phyloP scores from a whole-genome alignment of 257 asterid species.

The Petrea volubilis region DNA sequence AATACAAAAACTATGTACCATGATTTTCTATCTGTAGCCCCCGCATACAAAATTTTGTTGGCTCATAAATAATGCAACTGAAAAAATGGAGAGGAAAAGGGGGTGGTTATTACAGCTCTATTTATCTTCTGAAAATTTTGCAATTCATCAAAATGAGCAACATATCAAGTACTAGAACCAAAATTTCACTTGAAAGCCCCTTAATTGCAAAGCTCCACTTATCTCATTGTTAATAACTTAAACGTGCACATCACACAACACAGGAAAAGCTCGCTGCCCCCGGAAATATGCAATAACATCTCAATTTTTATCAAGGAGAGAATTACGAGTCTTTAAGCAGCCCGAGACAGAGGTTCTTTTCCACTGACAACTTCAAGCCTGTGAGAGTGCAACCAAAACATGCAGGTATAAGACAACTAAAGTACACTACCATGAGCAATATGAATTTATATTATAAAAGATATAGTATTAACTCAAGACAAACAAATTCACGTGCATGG shows the following conservation, averaged over 20 bases:
- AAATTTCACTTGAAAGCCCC: not conserved
- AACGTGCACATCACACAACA: not conserved
- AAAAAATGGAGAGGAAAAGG: too few relatives aligned
- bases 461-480: not conserved
- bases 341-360: slow-evolving; percentile 53
- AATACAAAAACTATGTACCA: too few relatives aligned
- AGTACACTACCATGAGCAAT: not conserved
- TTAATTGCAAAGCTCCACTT: not conserved
- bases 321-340: slow-evolving; percentile 39
- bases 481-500: not conserved
- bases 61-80: too few relatives aligned
- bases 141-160: too few relatives aligned
- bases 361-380: slow-evolving; percentile 64
- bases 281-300: not conserved
- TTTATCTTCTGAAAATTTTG: too few relatives aligned
- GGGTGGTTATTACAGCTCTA: too few relatives aligned
- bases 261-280: not conserved
- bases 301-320: not conserved
- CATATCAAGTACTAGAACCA: not conserved
- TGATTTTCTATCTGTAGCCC: too few relatives aligned
- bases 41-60: too few relatives aligned
- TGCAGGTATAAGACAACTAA: not conserved
- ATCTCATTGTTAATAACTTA: not conserved
- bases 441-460: too few relatives aligned
- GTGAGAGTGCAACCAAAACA: slow-evolving; percentile 21